Percentiles rank a stretch among this genome's conserved stretches.
phyloP scores from a whole-genome alignment of 139 green algal species.

The Micromonas commoda region DNA sequence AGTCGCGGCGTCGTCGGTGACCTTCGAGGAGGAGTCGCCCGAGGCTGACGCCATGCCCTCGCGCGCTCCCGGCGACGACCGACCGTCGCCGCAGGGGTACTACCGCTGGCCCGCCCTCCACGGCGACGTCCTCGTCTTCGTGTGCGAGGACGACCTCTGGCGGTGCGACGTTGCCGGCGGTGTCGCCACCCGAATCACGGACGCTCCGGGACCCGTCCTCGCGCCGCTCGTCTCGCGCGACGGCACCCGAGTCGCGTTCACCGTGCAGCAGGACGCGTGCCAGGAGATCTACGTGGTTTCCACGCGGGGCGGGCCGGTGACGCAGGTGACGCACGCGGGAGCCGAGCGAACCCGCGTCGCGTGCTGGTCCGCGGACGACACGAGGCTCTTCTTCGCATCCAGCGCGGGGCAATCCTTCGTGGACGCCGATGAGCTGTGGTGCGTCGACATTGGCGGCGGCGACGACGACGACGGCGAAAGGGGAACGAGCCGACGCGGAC shows the following conservation, averaged over 20 bases:
- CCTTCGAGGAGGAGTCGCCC: no score
- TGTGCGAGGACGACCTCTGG: conserved; percentile 25
- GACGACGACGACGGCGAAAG: no score
- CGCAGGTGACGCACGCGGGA: conserved; percentile 14
- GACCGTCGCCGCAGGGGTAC: no score
- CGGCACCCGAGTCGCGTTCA: conserved; percentile 16
- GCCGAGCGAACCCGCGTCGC: neutral
- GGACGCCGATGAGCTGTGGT: neutral
- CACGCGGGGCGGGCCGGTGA: conserved; percentile 6
- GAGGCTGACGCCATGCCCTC: neutral
- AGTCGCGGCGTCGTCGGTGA: no score
- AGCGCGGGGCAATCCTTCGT: neutral
- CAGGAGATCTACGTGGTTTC: conserved; percentile 28
- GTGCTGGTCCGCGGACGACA: conserved; percentile 7
- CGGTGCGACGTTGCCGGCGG: neutral
- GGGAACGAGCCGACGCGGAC: no score
- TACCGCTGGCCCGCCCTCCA: conserved; percentile 24
- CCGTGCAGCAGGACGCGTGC: conserved; percentile 6
- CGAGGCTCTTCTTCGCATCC: neutral
- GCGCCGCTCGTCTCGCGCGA: neutral
- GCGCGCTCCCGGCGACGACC: neutral
- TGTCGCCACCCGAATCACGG: neutral
- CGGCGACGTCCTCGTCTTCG: conserved; percentile 11
- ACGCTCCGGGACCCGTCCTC: neutral
- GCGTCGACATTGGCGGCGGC: neutral